Evolutionary conservation across 129 eudicot genomes (phyloP), one percentile per base, ranked within the genome.

Genomic region (Lactuca sativa): DNA sequence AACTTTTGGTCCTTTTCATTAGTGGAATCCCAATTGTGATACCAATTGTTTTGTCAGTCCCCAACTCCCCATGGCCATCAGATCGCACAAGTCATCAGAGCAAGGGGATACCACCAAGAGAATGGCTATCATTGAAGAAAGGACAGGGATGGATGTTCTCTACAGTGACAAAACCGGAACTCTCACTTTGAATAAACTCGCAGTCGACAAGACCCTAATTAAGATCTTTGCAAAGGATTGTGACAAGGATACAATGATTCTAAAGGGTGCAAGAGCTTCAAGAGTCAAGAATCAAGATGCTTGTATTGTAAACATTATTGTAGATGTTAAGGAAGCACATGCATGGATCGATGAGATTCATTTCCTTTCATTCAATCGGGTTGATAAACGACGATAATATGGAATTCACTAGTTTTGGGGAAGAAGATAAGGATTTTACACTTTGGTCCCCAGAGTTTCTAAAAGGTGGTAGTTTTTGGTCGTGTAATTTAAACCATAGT

Each of bases 111-210:
- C 88, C 69, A 91, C 97, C 7, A 91, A 91, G 84, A 91, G 97
- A 76, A 91, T 91, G 97, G 88, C 97, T 10, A 96, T 96, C 67
- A 91, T 91, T 70, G 97, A 91, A 71, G 97, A 91, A 73, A 81
- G 87, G 97, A 95, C 97, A 10, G 97, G 97, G 5, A 90, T 90
- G 97, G 97, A 90, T 83, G 97, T 90, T 61, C 83, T 90, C 60
- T 90, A 95, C 31, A 91, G 97, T 65, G 97, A 91, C 75, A 91
- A 91, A 75, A 91, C 95, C 14, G 95, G 97, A 15, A 91, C 97
- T 52, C 95, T 91, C 56, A 91, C 97, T 15, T 76, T 91, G 2
- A 91, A 91, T 79, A 85, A 91, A 78, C 97, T 91, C 55, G 83
- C 92, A 49, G 97, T 91, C 6, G 97, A 91, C 59, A 85, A 75